A percentile compares a stretch with the other conserved stretches of the same genome.
These are phyloP conservation scores for Ogataea degrootiae DNA, from an alignment of 805 yeast genomes.

Conservation along the genomic window DNA sequence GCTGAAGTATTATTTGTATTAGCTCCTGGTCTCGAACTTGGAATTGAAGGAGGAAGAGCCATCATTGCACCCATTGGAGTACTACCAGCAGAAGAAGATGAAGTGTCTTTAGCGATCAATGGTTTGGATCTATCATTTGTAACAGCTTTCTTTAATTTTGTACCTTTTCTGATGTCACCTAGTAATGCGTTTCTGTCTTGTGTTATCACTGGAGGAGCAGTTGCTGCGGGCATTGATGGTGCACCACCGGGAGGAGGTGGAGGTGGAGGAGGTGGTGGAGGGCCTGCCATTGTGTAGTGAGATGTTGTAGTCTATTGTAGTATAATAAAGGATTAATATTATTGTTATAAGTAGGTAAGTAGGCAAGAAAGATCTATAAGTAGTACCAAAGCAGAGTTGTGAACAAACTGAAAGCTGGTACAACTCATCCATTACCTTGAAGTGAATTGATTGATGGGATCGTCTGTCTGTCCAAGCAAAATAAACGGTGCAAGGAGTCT, in stretches of 20 bases:
- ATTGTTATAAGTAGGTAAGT: no score
- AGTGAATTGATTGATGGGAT: no score
- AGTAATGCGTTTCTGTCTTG: constrained; percentile 53
- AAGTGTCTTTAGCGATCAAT: constrained; percentile 34
- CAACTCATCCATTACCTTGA: no score
- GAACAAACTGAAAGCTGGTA: no score
- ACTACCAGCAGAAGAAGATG: constrained; percentile 12
- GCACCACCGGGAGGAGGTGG: constrained; percentile 39
- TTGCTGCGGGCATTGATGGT: constrained; percentile 26
- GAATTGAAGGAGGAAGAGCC: constrained; percentile 24
- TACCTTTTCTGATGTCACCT: constrained; percentile 79
- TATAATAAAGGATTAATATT: no score
- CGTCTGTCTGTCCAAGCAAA: no score
- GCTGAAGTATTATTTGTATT: constrained; percentile 7
- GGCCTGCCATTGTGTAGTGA: constrained; percentile 35
- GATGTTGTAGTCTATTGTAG: not conserved
- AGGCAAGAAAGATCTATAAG: no score
- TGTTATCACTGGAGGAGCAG: constrained; percentile 24
- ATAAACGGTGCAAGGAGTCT: no score
- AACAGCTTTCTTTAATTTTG: constrained; percentile 51
- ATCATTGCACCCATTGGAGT: constrained; percentile 8
- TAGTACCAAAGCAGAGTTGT: no score
- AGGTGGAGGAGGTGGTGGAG: constrained; percentile 57
- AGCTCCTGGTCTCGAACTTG: constrained; percentile 15
- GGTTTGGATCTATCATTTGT: constrained; percentile 71